Base-by-base conservation (phyloP, 257 asterid species). In the Capsicum chinense region DNA sequence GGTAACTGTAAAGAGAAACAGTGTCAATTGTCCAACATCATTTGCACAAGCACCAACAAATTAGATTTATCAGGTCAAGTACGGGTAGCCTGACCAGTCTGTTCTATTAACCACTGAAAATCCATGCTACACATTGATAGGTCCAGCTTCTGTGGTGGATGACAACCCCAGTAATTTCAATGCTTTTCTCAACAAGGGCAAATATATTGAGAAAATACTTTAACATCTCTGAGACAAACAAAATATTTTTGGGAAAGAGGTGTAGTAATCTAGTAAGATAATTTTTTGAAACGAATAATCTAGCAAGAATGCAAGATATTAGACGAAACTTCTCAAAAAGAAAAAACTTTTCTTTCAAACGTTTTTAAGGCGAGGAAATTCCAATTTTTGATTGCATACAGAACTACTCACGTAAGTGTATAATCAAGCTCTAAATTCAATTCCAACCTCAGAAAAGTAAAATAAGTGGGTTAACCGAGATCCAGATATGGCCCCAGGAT, bases 1-100 rank as follows among this genome's bases (percentile, higher is more conserved):
- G 33, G 33, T 26, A 26, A 26, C 33, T 26, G 33, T 26, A 26
- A 26, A 26, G 33, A 26, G 33, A 26, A 26, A 26, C 33, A 26
- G 33, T 26, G 50, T 76, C 64, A 76, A 14, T 54, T 52, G 15
- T 54, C 63, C 14, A 26, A 15, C 15, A 54, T 76, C 81, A 15
- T 50, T 74, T 74, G 81, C 44, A 21, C 59, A 54, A 54, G n/a
- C 12, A 74, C 44, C 81, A 50, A 50, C 81, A 74, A 74, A 50
- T 74, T 21, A 74, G 59, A 74, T 19, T 74, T 19, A 50, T 74
- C 47, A 50, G 62, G 44, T 50, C 64, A 76, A 76, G 48, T 76
- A 76, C 48, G 15, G 42, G 63, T 54, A 52, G 81, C 63, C 48
- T 21, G 3, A 54, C 8, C 81, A 71, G 79, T 64, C 79, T 71